These are phyloP conservation scores for Fusarium zealandicum DNA, from an alignment of 2,329 filamentous ascomycete species.

Conservation along the genomic window DNA sequence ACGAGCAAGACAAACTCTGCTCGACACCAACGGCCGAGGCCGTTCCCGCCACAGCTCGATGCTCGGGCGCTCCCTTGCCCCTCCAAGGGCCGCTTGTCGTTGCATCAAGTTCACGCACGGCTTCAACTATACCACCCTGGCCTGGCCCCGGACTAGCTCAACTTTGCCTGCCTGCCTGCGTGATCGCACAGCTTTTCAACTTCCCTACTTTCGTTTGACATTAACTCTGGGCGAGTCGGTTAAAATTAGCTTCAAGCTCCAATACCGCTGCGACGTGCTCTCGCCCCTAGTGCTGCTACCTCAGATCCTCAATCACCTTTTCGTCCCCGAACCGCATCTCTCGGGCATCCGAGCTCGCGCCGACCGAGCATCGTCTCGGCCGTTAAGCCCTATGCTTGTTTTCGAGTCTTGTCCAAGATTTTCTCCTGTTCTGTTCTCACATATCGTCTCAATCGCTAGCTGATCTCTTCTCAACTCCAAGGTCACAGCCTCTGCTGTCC, in stretches of 20 bases:
- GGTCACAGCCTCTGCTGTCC: background rate
- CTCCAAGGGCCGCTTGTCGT: background rate
- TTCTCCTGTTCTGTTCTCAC: background rate
- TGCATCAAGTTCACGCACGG: slow-evolving; percentile 8
- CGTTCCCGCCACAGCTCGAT: background rate
- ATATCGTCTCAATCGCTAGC: background rate
- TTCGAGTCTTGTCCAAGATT: slow-evolving; percentile 7
- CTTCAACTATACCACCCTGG: background rate
- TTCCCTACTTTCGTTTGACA: slow-evolving; percentile 1
- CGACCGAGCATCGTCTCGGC: slow-evolving; percentile 18
- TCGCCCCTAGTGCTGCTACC: slow-evolving; percentile 10
- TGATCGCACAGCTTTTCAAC: background rate
- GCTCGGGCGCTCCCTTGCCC: background rate
- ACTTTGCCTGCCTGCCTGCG: slow-evolving; percentile 4
- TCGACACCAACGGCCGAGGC: slow-evolving; percentile 9
- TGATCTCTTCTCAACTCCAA: background rate
- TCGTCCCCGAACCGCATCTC: slow-evolving; percentile 10
- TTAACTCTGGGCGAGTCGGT: background rate
- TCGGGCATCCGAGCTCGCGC: slow-evolving; percentile 31
- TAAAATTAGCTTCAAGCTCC: slow-evolving; percentile 2
- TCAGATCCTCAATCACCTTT: background rate
- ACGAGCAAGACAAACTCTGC: background rate
- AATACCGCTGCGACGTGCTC: slow-evolving; percentile 5
- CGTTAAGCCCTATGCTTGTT: background rate
- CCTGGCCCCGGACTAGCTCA: slow-evolving; percentile 2